These are phyloP conservation scores for Benincasa hispida DNA, from an alignment of 306 rosid genomes.

Conservation along the genomic window DNA sequence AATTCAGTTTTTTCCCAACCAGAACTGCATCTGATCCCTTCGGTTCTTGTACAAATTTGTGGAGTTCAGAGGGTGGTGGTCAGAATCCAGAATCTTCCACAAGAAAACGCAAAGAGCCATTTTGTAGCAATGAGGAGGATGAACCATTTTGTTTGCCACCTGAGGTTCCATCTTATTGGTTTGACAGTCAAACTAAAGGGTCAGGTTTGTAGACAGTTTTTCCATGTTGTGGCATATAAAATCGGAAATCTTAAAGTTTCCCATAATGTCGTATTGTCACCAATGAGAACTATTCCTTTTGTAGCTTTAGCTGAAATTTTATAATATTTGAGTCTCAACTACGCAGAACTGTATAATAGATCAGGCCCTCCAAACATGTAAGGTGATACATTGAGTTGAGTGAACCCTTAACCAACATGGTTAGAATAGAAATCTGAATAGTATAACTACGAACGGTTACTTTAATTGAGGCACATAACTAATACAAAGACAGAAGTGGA, in stretches of 20 bases:
- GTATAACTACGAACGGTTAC: background rate
- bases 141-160: slow-evolving; percentile 67
- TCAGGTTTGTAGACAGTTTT: slow-evolving; percentile 69
- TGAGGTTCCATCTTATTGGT: slow-evolving; percentile 61
- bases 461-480: background rate
- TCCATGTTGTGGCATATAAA: slow-evolving; percentile 36
- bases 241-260: slow-evolving; percentile 28
- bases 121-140: slow-evolving; percentile 44
- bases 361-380: background rate
- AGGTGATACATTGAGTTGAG: slow-evolving; percentile 5
- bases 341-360: background rate
- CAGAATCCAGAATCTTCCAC: slow-evolving; percentile 35
- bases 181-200: slow-evolving; percentile 32
- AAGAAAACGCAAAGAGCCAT: slow-evolving; percentile 61
- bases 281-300: slow-evolving; percentile 6
- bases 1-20: slow-evolving; percentile 51
- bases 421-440: background rate
- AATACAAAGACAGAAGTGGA: background rate
- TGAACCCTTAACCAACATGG: background rate
- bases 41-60: slow-evolving; percentile 31
- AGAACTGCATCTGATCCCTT: slow-evolving; percentile 31
- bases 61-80: slow-evolving; percentile 42
- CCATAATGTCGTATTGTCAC: slow-evolving; percentile 25
- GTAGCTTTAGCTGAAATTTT: slow-evolving; percentile 24
- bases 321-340: slow-evolving; percentile 7